These are phyloP conservation scores for Phytophthora brassicae DNA, from an alignment of 352 stramenopile genomes.

Conservation along the genomic window DNA sequence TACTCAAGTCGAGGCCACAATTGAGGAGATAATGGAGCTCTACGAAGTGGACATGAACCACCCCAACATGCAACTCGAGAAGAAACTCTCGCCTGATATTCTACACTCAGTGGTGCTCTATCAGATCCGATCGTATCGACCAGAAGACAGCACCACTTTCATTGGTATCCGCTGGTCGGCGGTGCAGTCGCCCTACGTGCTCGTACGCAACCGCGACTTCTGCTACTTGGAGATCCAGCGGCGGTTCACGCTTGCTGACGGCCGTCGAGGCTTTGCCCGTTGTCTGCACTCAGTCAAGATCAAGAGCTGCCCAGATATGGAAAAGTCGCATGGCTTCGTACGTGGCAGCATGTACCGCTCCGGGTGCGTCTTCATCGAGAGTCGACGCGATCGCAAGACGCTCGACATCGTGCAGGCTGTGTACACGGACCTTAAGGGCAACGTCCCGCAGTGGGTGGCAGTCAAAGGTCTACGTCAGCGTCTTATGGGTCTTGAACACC, in stretches of 20 bases:
- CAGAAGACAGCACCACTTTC: constrained; percentile 55
- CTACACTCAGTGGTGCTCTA: constrained; percentile 82
- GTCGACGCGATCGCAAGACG: constrained; percentile 67
- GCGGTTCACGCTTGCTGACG: constrained; percentile 60
- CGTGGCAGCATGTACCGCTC: constrained; percentile 84
- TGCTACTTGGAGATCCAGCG: constrained; percentile 81
- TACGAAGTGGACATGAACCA: constrained; percentile 75
- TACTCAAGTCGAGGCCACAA: constrained; percentile 59
- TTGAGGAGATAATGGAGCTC: constrained; percentile 76
- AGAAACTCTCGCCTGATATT: constrained; percentile 71
- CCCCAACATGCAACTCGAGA: constrained; percentile 74
- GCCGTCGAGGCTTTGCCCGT: constrained; percentile 60
- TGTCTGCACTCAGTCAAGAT: constrained; percentile 88
- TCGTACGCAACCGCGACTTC: constrained; percentile 77
- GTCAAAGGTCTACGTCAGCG: constrained; percentile 55
- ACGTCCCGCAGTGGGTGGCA: constrained; percentile 71
- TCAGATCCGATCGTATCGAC: constrained; percentile 64
- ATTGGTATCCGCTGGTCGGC: constrained; percentile 81
- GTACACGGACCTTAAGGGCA: constrained; percentile 82
- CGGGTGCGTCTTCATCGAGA: constrained; percentile 78
- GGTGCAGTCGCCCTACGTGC: constrained; percentile 66
- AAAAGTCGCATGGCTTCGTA: constrained; percentile 78
- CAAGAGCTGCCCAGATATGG: constrained; percentile 80
- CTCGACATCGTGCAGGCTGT: constrained; percentile 80
- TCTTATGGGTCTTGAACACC: constrained; percentile 74